Evolutionary conservation across 179 eudicot species (phyloP).

Genomic region (Patellifolia procumbens): DNA sequence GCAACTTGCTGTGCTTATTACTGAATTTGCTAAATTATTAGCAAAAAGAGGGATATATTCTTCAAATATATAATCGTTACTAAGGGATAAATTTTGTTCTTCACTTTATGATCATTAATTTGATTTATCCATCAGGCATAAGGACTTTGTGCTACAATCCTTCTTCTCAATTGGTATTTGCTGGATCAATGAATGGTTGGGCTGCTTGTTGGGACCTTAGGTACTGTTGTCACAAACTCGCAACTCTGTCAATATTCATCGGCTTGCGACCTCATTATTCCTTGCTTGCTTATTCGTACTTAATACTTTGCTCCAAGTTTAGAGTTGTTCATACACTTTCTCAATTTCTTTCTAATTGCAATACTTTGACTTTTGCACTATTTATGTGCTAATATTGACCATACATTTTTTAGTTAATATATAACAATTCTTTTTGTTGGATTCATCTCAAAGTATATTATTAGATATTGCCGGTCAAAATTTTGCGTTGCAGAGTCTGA

Average conservation of each 20-base stretch:
- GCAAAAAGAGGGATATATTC: too few relatives aligned
- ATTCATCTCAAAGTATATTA: too few relatives aligned
- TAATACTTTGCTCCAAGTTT: too few relatives aligned
- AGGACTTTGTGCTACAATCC: slow-evolving; percentile 64
- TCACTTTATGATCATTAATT: slow-evolving; percentile 6
- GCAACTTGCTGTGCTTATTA: slow-evolving; percentile 1
- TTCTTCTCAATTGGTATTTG: slow-evolving; percentile 57
- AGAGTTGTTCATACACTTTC: too few relatives aligned
- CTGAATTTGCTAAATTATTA: not conserved
- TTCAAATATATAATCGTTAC: not conserved
- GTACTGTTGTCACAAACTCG: slow-evolving; percentile 48
- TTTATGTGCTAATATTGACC: not conserved
- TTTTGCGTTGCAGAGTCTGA: too few relatives aligned
- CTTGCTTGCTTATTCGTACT: too few relatives aligned
- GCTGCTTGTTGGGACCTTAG: slow-evolving; percentile 87
- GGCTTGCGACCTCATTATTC: not conserved
- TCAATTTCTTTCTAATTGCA: too few relatives aligned
- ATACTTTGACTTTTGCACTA: too few relatives aligned
- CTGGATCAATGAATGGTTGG: slow-evolving; percentile 72
- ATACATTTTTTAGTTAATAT: too few relatives aligned
- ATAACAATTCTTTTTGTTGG: too few relatives aligned
- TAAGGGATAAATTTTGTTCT: not conserved
- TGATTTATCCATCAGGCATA: slow-evolving; percentile 46
- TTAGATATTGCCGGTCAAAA: too few relatives aligned
- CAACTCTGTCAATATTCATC: not conserved